Percentiles rank a stretch among this genome's conserved stretches.
Conservation (phyloP, 2,329 filamentous ascomycete species). For the Arthrobotrys megalospora region DNA sequence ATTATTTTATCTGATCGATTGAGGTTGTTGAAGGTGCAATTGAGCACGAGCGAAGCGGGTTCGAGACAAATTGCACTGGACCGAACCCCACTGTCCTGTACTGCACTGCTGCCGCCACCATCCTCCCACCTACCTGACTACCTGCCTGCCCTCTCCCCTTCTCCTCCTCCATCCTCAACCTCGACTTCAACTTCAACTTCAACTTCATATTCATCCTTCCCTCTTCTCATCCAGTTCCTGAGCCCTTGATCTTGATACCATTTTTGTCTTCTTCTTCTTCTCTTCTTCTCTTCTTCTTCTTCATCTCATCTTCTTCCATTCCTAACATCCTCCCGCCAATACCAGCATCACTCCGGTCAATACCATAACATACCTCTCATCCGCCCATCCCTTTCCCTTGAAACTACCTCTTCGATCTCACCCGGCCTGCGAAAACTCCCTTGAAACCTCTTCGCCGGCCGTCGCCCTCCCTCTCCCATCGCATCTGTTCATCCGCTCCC, state of each 20-base stretch:
- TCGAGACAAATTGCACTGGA: constrained; percentile 3
- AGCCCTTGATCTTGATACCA: background rate
- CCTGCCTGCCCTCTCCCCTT: constrained; percentile 1
- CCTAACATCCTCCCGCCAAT: constrained; percentile 21
- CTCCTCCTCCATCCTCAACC: constrained; percentile 14
- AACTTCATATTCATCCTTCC: constrained; percentile 2
- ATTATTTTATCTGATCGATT: background rate
- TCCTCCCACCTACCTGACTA: constrained; percentile 2
- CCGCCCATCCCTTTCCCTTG: constrained; percentile 13
- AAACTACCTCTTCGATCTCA: constrained; percentile 50
- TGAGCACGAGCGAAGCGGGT: constrained; percentile 18
- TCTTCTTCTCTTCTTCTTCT: constrained; percentile 5
- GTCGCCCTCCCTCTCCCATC: constrained; percentile 24
- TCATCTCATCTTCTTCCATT: constrained; percentile 18
- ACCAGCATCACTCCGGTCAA: constrained; percentile 5
- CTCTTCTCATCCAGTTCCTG: background rate
- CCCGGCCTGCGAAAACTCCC: constrained; percentile 35
- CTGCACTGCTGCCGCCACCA: constrained; percentile 36
- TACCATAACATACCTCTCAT: constrained; percentile 10
- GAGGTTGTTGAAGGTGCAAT: background rate
- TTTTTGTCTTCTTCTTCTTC: constrained; percentile 23
- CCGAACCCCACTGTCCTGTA: constrained; percentile 40
- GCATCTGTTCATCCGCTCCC: background rate
- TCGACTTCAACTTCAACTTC: constrained; percentile 6
- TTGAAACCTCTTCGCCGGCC: constrained; percentile 1